A percentile compares a stretch with the other conserved stretches of the same genome.
Conservation (phyloP, 2,329 filamentous ascomycete genomes). For the Amauroascus niger region DNA sequence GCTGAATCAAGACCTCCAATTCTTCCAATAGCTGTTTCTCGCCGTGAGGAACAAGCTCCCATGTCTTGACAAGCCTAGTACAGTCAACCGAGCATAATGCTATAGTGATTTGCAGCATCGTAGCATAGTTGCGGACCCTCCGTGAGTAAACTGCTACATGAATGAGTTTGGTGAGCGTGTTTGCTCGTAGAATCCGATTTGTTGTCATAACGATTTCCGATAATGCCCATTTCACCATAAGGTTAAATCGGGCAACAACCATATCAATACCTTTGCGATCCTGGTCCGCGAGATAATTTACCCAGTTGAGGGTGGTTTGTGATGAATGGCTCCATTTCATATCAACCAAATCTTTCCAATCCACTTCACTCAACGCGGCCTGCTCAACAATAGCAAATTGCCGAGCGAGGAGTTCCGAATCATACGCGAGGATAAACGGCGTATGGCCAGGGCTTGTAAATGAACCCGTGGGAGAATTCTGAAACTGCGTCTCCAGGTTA, state of each 20-base stretch:
- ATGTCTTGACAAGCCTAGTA: constrained; percentile 48
- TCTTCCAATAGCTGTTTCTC: constrained; percentile 49
- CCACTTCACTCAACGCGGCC: constrained; percentile 55
- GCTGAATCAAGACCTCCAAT: constrained; percentile 53
- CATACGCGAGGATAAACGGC: constrained; percentile 54
- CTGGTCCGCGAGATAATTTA: constrained; percentile 48
- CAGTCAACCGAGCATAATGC: constrained; percentile 52
- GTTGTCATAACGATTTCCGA: constrained; percentile 54
- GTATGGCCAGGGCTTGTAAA: constrained; percentile 37
- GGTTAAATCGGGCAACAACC: constrained; percentile 56
- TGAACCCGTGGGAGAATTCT: neutral
- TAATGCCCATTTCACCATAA: constrained; percentile 57
- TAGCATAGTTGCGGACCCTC: constrained; percentile 54
- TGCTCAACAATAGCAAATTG: constrained; percentile 58
- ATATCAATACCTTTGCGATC: constrained; percentile 52
- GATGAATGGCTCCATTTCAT: constrained; percentile 52
- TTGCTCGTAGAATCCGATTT: constrained; percentile 49
- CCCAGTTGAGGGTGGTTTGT: constrained; percentile 48
- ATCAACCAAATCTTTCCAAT: constrained; percentile 57
- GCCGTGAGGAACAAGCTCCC: constrained; percentile 46
- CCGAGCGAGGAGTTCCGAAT: constrained; percentile 51
- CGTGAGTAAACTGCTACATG: constrained; percentile 52
- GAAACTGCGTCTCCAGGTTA: constrained; percentile 30
- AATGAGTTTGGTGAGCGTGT: constrained; percentile 53
- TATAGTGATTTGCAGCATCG: constrained; percentile 56